phyloP scores from a whole-genome alignment of 2,329 filamentous ascomycete species.

The Lomentospora prolificans region DNA sequence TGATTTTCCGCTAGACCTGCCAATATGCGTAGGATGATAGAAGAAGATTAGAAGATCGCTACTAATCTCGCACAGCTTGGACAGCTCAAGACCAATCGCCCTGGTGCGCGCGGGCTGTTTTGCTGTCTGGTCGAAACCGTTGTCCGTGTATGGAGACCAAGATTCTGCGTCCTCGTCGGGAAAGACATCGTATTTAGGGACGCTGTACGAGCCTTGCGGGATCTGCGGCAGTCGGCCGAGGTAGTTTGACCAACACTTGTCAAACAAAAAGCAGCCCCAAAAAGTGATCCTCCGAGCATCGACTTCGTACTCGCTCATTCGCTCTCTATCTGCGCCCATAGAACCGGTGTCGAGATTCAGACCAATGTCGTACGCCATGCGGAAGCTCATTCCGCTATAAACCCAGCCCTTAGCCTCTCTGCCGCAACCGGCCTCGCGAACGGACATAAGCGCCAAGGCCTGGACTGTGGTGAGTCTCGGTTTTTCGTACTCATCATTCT shows the following conservation, averaged over 20 bases:
- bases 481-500: slow-evolving; percentile 88
- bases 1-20: slow-evolving; percentile 59
- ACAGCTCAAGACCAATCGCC: slow-evolving; percentile 71
- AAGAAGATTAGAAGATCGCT: slow-evolving; percentile 83
- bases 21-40: slow-evolving; percentile 69
- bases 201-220: slow-evolving; percentile 67
- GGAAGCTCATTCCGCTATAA: slow-evolving; percentile 95
- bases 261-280: slow-evolving; percentile 97
- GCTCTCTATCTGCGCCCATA: slow-evolving; percentile 45
- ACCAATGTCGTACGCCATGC: slow-evolving; percentile 92
- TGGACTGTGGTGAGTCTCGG: slow-evolving; percentile 84
- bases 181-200: slow-evolving; percentile 84
- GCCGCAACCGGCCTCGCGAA: slow-evolving; percentile 88
- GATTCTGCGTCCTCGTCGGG: slow-evolving; percentile 74
- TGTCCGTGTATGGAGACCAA: slow-evolving; percentile 86
- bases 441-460: slow-evolving; percentile 89
- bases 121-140: slow-evolving; percentile 60
- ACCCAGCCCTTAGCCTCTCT: slow-evolving; percentile 96
- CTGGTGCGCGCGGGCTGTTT: slow-evolving; percentile 76
- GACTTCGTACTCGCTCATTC: slow-evolving; percentile 69
- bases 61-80: slow-evolving; percentile 82
- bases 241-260: slow-evolving; percentile 99
- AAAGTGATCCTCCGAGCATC: slow-evolving; percentile 88
- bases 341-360: slow-evolving; percentile 74
- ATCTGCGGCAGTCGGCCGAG: slow-evolving; percentile 84